phyloP scores from a whole-genome alignment of 2,329 filamentous ascomycete genomes.

The Pleurostoma richardsiae region DNA sequence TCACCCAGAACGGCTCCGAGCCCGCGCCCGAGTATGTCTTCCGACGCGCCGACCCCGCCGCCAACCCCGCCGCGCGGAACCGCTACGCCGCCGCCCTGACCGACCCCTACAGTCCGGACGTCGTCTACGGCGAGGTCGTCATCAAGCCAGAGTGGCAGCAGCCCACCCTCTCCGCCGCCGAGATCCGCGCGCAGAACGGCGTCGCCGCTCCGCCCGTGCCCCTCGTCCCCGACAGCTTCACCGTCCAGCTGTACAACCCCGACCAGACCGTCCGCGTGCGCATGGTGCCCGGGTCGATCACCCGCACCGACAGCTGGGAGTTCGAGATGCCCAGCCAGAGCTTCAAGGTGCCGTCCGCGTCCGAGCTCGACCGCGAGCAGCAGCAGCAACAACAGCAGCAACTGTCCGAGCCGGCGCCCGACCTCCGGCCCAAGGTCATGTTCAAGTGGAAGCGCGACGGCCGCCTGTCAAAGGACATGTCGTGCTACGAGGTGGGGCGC shows the following conservation, averaged over 20 bases:
- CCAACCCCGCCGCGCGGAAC: slow-evolving; percentile 62
- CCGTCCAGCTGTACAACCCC: slow-evolving; percentile 89
- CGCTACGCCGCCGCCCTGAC: slow-evolving; percentile 83
- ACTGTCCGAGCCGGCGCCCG: slow-evolving; percentile 28
- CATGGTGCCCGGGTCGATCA: slow-evolving; percentile 72
- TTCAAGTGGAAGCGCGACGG: slow-evolving; percentile 91
- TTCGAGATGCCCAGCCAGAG: slow-evolving; percentile 87
- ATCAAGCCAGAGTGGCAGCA: slow-evolving; percentile 83
- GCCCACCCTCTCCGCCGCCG: slow-evolving; percentile 73
- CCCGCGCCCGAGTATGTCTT: slow-evolving; percentile 76
- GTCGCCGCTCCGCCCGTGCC: slow-evolving; percentile 58
- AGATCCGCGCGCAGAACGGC: slow-evolving; percentile 56
- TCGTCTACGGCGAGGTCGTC: slow-evolving; percentile 83
- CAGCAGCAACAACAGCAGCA: slow-evolving; percentile 38
- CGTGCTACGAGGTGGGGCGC: slow-evolving; percentile 80
- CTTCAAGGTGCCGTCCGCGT: slow-evolving; percentile 76
- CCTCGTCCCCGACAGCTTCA: slow-evolving; percentile 71
- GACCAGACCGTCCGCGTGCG: slow-evolving; percentile 74
- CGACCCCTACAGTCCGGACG: slow-evolving; percentile 73
- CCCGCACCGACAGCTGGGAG: slow-evolving; percentile 75
- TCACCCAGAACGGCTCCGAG: slow-evolving; percentile 71
- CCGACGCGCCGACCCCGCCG: slow-evolving; percentile 67
- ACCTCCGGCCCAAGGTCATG: slow-evolving; percentile 66
- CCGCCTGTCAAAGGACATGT: slow-evolving; percentile 79
- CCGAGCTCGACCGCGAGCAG: slow-evolving; percentile 61